Conservation (phyloP, 176 grass and related monocot species). For the Bolboschoenus planiculmis region DNA sequence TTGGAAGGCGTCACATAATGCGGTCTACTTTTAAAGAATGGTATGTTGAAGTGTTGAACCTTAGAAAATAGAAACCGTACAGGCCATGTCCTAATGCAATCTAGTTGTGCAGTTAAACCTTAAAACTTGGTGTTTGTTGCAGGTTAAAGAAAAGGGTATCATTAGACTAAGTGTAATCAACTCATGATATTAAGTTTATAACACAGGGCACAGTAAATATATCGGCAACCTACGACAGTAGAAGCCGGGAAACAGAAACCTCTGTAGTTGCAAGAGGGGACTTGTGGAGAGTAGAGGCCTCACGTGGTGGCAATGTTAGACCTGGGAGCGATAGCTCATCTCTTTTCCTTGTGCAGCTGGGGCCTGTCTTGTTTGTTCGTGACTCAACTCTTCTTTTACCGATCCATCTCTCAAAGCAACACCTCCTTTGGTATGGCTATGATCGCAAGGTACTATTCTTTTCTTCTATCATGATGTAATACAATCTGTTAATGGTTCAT, state of each 20-base stretch:
- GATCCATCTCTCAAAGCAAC: conserved; percentile 90
- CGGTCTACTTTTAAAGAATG: not conserved
- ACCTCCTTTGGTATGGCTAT: conserved; percentile 98
- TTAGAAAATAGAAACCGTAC: not conserved
- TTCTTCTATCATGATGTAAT: not conserved
- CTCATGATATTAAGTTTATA: conserved; percentile 25
- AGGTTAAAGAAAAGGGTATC: not conserved
- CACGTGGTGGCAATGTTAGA: conserved; percentile 37
- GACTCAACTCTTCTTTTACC: conserved; percentile 93
- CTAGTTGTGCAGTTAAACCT: not conserved
- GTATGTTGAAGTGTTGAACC: not conserved
- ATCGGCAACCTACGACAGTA: conserved; percentile 58
- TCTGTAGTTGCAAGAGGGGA: conserved; percentile 85
- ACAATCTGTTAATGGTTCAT: not conserved
- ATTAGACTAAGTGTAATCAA: not conserved
- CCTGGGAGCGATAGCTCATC: conserved; percentile 58
- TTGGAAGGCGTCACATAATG: not conserved
- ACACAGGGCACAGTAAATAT: conserved; percentile 68
- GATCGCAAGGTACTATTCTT: conserved; percentile 63
- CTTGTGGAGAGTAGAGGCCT: conserved; percentile 80
- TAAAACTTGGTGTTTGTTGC: not conserved
- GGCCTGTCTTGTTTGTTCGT: conserved; percentile 75
- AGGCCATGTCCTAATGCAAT: not conserved
- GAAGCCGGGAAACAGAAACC: conserved; percentile 54
- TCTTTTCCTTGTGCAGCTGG: conserved; percentile 84